These are phyloP conservation scores for Paramarasmius palmivorus DNA, from an alignment of 1,284 basidiomycete genomes.

Conservation along the genomic window DNA sequence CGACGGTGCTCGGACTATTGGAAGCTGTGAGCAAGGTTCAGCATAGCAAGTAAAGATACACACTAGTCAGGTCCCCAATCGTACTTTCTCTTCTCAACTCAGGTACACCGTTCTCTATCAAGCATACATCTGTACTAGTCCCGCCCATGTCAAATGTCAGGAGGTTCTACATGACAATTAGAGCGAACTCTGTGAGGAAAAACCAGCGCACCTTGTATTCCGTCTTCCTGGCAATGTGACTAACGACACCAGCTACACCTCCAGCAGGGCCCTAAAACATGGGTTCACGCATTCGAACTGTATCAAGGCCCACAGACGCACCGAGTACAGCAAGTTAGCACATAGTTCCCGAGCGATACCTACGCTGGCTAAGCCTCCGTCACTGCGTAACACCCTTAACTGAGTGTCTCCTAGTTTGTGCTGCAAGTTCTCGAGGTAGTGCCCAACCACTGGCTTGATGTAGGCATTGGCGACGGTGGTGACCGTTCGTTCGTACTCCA, in stretches of 20 bases:
- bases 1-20: slow-evolving; percentile 25
- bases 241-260: slow-evolving; percentile 28
- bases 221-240: slow-evolving; percentile 23
- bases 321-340: slow-evolving; percentile 24
- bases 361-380: slow-evolving; percentile 28
- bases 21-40: not conserved
- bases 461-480: slow-evolving; percentile 31
- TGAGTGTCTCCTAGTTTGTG: slow-evolving; percentile 19
- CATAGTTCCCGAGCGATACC: slow-evolving; percentile 23
- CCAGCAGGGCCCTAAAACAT: slow-evolving; percentile 25
- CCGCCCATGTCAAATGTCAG: slow-evolving; percentile 31
- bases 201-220: slow-evolving; percentile 19
- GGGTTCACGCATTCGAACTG: slow-evolving; percentile 1
- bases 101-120: slow-evolving; percentile 29
- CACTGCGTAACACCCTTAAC: slow-evolving; percentile 27
- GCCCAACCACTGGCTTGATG: slow-evolving; percentile 25
- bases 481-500: slow-evolving; percentile 32
- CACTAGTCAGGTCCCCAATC: slow-evolving; percentile 24
- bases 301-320: slow-evolving; percentile 2
- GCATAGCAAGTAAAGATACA: slow-evolving; percentile 4
- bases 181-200: not conserved
- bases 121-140: slow-evolving; percentile 31
- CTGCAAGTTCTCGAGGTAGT: slow-evolving; percentile 26
- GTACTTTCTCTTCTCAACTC: slow-evolving; percentile 24
- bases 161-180: slow-evolving; percentile 19